Conservation (phyloP, 2,329 filamentous ascomycete genomes). For the Stenocarpella maydis region DNA sequence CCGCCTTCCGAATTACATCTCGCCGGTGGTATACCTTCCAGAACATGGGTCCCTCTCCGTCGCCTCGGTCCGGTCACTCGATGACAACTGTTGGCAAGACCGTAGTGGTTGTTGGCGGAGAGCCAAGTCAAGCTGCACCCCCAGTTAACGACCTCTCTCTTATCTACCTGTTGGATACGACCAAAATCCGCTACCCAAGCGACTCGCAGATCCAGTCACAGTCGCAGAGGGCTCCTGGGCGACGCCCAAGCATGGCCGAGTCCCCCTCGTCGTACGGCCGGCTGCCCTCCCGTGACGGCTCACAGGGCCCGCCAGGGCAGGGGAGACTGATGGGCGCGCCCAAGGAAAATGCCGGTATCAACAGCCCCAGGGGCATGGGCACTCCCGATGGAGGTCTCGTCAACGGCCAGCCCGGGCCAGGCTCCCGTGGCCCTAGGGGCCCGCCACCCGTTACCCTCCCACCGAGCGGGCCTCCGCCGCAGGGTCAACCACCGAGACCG, state of each 20-base stretch:
- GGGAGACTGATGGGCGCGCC: constrained; percentile 55
- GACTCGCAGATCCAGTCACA: constrained; percentile 62
- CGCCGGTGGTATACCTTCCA: constrained; percentile 99
- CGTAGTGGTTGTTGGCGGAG: constrained; percentile 90
- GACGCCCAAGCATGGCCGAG: constrained; percentile 46
- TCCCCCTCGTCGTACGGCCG: constrained; percentile 44
- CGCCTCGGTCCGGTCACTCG: constrained; percentile 91
- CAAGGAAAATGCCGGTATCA: constrained; percentile 46
- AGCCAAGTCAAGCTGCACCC: constrained; percentile 86
- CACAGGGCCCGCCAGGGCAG: constrained; percentile 58
- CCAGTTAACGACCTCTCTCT: constrained; percentile 86
- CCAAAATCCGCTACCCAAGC: constrained; percentile 95
- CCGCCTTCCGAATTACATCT: constrained; percentile 78
- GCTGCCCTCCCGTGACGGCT: constrained; percentile 58
- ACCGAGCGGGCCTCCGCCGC: constrained; percentile 62
- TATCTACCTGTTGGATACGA: constrained; percentile 91
- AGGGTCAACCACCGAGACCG: constrained; percentile 62
- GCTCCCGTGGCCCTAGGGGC: constrained; percentile 51
- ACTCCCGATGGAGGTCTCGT: constrained; percentile 49
- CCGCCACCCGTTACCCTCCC: constrained; percentile 46
- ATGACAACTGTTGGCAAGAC: constrained; percentile 97
- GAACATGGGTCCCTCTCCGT: constrained; percentile 97
- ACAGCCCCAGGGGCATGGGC: constrained; percentile 49
- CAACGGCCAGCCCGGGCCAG: constrained; percentile 41
- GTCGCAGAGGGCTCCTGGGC: constrained; percentile 37